Base-by-base conservation (phyloP, 768 basidiomycete species). In the Leucocoprinus sp. region DNA sequence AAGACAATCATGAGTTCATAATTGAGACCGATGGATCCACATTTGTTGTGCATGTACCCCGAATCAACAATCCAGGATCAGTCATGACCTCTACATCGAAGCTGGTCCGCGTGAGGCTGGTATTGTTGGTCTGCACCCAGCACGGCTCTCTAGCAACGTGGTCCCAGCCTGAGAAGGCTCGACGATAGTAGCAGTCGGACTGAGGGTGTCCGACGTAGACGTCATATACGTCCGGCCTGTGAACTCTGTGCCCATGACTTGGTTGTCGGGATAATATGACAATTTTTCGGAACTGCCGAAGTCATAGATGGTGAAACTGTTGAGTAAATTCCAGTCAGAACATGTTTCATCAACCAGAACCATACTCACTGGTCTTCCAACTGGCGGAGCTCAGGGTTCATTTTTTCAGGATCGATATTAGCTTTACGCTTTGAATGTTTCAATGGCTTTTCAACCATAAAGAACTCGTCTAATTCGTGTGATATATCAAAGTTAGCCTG, bases 401-500 rank as follows among this genome's bases (percentile, higher is more conserved):
- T 78, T 62, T 84, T 85, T 53, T 88, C 87, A 8, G 88, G 60
- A 64, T 96, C 90, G 24, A 76, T 70, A 52, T 91, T 87, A 24
- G 78, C 81, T 59, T 95, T 98, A 27, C 96, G 82, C 63, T 92
- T 96, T 36, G 86, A 73, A 51, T 93, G 92, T 45, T 91, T 96
- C 45, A 98, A 67, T n/a, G 95, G 95, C 61, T 97, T 97, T 66
- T 98, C 95, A 42, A 93, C 93, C 75, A 98, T 79, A 57, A 99
- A 64, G 57, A 98, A 86, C 62, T 99, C 96, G 60, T 99, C 93
- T 8, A 99, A 76, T 67, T 98, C 96, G 58, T 98, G 93, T 27
- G 91, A 82, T 28, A 96, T 84, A 59, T 99, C 95, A 63, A 98
- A 99, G 63, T 99, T 98, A n/a, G 93, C 89, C 64, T 84, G 84